Conservation (phyloP, 148 eudicot genomes). For the Rhododendron ovatum region DNA sequence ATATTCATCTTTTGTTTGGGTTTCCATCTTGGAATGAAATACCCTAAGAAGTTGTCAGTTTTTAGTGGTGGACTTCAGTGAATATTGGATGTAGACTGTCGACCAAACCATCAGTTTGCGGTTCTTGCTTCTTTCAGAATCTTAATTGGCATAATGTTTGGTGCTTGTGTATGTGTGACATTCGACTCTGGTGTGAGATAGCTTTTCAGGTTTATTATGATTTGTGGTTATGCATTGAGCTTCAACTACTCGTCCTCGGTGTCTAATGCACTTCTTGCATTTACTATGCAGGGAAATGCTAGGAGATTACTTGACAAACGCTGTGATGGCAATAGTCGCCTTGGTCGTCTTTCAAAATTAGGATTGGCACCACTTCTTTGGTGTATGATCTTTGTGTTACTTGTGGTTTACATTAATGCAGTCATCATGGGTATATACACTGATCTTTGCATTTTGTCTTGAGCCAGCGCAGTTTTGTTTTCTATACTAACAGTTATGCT, state of each 20-base stretch:
- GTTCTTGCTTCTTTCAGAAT: not conserved
- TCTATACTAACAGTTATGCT: not conserved
- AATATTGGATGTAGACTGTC: not conserved
- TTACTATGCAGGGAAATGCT: slow-evolving; percentile 77
- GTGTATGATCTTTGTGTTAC: slow-evolving; percentile 70
- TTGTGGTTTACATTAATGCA: slow-evolving; percentile 61
- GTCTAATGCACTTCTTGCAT: slow-evolving; percentile 7
- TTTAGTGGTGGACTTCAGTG: not conserved
- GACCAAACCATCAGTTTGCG: not conserved
- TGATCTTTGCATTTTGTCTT: slow-evolving; percentile 9
- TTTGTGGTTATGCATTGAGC: not conserved
- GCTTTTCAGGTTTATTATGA: not conserved
- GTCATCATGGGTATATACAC: slow-evolving; percentile 64
- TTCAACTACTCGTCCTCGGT: not conserved
- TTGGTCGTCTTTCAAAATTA: slow-evolving; percentile 77
- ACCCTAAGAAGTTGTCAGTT: not conserved
- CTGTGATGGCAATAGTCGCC: slow-evolving; percentile 64
- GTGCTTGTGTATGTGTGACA: not conserved
- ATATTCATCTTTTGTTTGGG: not conserved
- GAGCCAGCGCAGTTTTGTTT: not conserved
- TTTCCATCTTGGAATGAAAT: not conserved
- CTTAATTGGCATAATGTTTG: not conserved
- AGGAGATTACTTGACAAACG: slow-evolving; percentile 74
- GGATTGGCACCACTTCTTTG: slow-evolving; percentile 86
- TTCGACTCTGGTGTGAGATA: not conserved